phyloP scores from a whole-genome alignment of 2,329 filamentous ascomycete species.

The Hysterium pulicare region DNA sequence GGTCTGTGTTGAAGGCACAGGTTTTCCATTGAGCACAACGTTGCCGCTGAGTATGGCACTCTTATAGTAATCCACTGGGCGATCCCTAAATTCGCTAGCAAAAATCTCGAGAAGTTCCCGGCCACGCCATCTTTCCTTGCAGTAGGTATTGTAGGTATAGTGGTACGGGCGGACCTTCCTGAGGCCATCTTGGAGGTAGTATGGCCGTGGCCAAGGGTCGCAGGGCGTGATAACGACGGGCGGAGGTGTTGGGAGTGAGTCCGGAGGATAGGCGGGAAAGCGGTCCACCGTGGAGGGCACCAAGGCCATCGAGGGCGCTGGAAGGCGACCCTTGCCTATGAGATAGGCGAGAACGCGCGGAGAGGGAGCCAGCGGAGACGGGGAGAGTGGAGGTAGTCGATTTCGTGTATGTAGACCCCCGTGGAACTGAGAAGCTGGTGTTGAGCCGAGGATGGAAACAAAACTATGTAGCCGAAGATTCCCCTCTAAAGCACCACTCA shows the following conservation, averaged over 20 bases:
- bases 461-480: too few relatives aligned
- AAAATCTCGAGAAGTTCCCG: conserved; percentile 83
- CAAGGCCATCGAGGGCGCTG: conserved; percentile 45
- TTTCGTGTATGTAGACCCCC: not conserved
- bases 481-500: too few relatives aligned
- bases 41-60: conserved; percentile 75
- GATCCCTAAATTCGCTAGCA: conserved; percentile 84
- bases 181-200: conserved; percentile 79
- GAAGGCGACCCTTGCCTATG: conserved; percentile 45
- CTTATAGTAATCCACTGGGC: conserved; percentile 78
- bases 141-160: conserved; percentile 91
- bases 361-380: conserved; percentile 47
- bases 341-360: conserved; percentile 52
- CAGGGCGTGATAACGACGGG: conserved; percentile 47
- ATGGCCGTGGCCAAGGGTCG: conserved; percentile 64
- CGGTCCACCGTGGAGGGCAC: conserved; percentile 28
- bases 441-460: too few relatives aligned
- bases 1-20: conserved; percentile 61
- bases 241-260: conserved; percentile 46
- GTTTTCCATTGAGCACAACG: conserved; percentile 76
- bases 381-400: conserved; percentile 2
- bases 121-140: conserved; percentile 90
- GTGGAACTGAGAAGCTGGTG: too few relatives aligned
- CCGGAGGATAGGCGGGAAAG: conserved; percentile 25
- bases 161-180: conserved; percentile 83